Percentiles rank a stretch among this genome's conserved stretches.
Conservation (phyloP, 2,329 filamentous ascomycete species). For the Aspergillus fijiensis region DNA sequence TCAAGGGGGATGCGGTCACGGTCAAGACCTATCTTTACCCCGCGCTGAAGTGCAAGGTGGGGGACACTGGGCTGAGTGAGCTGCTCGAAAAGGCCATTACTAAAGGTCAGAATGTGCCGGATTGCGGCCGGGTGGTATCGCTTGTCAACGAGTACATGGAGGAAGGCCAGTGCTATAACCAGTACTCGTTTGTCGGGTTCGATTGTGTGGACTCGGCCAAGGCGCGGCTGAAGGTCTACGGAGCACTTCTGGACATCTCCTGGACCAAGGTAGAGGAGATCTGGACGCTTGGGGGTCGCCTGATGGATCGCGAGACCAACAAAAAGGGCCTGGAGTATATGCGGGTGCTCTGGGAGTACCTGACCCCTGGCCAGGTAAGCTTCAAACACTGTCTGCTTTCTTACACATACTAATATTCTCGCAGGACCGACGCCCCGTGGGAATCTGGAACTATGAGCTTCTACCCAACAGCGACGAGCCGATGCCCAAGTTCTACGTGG, state of each 20-base stretch:
- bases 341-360: no score
- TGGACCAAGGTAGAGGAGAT: constrained; percentile 9
- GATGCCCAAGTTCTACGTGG: no score
- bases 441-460: no score
- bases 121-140: neutral
- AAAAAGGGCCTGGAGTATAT: no score
- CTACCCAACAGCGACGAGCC: no score
- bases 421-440: no score
- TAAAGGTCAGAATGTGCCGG: neutral
- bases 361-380: no score
- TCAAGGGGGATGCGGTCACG: constrained; percentile 6
- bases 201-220: constrained; percentile 11
- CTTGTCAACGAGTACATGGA: constrained; percentile 12
- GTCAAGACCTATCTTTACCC: constrained; percentile 23
- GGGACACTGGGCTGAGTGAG: neutral
- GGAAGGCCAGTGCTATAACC: constrained; percentile 7
- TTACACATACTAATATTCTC: no score
- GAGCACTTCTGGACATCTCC: neutral
- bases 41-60: constrained; percentile 10
- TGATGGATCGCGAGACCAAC: no score
- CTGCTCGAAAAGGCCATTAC: neutral
- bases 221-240: constrained; percentile 16
- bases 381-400: no score
- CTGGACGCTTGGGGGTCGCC: constrained; percentile 9
- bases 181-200: constrained; percentile 16